phyloP scores from a whole-genome alignment of 2,329 filamentous ascomycete genomes.

The Pseudofabraea citricarpa region DNA sequence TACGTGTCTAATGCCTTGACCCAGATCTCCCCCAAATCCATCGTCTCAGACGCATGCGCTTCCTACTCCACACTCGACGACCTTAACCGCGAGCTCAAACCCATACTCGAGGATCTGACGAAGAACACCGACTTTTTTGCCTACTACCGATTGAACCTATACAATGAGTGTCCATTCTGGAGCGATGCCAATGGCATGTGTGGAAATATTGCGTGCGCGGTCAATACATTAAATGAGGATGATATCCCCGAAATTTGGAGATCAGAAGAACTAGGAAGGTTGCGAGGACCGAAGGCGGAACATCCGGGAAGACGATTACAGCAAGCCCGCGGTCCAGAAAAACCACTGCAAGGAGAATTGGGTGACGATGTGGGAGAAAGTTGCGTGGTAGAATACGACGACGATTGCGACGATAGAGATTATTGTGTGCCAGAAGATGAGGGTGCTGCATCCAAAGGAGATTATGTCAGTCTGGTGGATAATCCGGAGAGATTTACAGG shows the following conservation, averaged over 20 bases:
- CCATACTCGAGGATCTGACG: conserved; percentile 75
- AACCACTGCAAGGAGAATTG: conserved; percentile 75
- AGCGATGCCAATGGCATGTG: conserved; percentile 89
- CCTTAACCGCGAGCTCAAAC: conserved; percentile 73
- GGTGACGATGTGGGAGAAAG: conserved; percentile 89
- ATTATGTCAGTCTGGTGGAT: conserved; percentile 90
- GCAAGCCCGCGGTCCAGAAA: conserved; percentile 59
- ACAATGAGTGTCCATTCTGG: conserved; percentile 95
- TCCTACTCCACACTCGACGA: conserved; percentile 87
- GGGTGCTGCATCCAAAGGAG: conserved; percentile 77
- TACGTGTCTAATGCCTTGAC: conserved; percentile 26
- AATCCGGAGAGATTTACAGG: conserved; percentile 97
- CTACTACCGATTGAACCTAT: conserved; percentile 92
- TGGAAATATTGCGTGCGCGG: conserved; percentile 93
- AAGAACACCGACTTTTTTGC: conserved; percentile 95
- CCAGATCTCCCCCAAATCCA: conserved; percentile 82
- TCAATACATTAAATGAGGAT: conserved; percentile 91
- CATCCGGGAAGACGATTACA: conserved; percentile 78
- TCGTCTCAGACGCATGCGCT: conserved; percentile 90
- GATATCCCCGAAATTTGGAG: conserved; percentile 92
- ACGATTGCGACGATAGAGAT: conserved; percentile 93
- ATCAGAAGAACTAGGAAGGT: conserved; percentile 83
- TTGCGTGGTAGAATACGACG: conserved; percentile 95
- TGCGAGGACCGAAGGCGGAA: conserved; percentile 84
- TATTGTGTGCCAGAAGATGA: conserved; percentile 97